phyloP scores from a whole-genome alignment of 192 early-diverging fungal species.

The Spizellomyces punctatus region DNA sequence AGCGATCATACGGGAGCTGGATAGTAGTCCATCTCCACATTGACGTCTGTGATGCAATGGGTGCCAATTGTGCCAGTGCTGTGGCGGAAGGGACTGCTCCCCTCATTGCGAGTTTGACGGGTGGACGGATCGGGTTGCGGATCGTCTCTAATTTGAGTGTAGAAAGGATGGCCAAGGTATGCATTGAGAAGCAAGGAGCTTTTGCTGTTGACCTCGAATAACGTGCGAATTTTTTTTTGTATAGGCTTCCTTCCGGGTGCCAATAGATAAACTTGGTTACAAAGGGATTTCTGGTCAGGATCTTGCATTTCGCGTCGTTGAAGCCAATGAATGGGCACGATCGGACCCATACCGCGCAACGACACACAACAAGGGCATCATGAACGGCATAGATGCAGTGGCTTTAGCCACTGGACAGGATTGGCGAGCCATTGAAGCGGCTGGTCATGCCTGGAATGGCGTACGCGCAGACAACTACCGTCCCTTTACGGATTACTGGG shows the following conservation, averaged over 20 bases:
- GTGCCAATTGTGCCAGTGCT: constrained; percentile 71
- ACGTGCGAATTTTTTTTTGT: too few relatives aligned
- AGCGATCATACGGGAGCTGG: constrained; percentile 48
- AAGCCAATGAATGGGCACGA: constrained; percentile 71
- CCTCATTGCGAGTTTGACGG: constrained; percentile 51
- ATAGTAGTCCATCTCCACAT: constrained; percentile 75
- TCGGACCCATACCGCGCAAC: constrained; percentile 72
- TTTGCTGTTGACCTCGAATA: constrained; percentile 15
- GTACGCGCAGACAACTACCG: constrained; percentile 52
- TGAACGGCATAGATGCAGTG: constrained; percentile 82
- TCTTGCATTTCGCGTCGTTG: constrained; percentile 65
- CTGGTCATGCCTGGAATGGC: constrained; percentile 64
- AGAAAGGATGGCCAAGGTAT: constrained; percentile 58
- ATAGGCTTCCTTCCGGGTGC: constrained; percentile 56
- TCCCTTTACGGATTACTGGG: constrained; percentile 74
- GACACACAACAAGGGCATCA: constrained; percentile 81
- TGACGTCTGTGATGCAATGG: constrained; percentile 82
- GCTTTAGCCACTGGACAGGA: constrained; percentile 77
- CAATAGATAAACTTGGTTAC: constrained; percentile 62
- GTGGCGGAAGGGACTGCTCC: constrained; percentile 75
- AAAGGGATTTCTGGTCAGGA: constrained; percentile 64
- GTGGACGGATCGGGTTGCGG: constrained; percentile 62
- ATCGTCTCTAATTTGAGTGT: constrained; percentile 72
- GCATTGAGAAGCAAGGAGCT: constrained; percentile 1
- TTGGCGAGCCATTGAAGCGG: constrained; percentile 77